Base-by-base conservation (phyloP, 495 filamentous ascomycete genomes). In the Aspergillus diversus region DNA sequence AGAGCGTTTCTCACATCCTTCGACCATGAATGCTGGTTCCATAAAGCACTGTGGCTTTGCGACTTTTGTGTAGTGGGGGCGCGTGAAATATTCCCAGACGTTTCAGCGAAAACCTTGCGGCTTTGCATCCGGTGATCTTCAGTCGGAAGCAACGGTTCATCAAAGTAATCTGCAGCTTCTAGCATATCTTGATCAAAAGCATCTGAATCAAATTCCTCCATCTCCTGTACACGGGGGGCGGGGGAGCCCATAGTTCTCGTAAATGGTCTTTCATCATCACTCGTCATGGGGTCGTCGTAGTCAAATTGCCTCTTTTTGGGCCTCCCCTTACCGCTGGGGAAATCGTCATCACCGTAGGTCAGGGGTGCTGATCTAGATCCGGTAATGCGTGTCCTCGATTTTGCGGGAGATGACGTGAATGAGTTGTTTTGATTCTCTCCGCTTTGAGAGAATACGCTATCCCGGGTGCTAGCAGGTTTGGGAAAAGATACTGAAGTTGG, bases 1-100 rank as follows among this genome's bases (percentile, higher is more conserved):
- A 98, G 71, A 15, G 87, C 90, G 43, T 78, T 81, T 64, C 86
- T 89, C 16, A 99, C 92, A 65, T 97, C 96, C 55, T 80, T 79
- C 15, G 93, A 97, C 95, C 95, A 99, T 8, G 85, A 79, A 66
- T 87, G 78, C 33, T 80, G 61, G 66, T 71, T 69, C 75, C 71
- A 79, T 63, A 78, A 74, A 65, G 75, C 71, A 48, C 66, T 75
- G 27, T 75, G 75, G 15, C 49, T 66, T 17, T 71, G 67, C 15
- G 75, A 72, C 57, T 76, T 78, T 57, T 74, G 79, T 16, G 64
- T 66, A 9, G 66, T 47, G 9, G 75, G 69, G 6, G 69, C 64
- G 16, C 70, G 75, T 55, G 65, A 54, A 17, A 66, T 65, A 63
- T 88, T 89, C 31, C 81, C 81, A 11, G 84, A 83, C 2, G 80